Evolutionary conservation across 306 rosid genomes (phyloP), one percentile per base, ranked within the genome.

Genomic region (Cucumis cinereus): DNA sequence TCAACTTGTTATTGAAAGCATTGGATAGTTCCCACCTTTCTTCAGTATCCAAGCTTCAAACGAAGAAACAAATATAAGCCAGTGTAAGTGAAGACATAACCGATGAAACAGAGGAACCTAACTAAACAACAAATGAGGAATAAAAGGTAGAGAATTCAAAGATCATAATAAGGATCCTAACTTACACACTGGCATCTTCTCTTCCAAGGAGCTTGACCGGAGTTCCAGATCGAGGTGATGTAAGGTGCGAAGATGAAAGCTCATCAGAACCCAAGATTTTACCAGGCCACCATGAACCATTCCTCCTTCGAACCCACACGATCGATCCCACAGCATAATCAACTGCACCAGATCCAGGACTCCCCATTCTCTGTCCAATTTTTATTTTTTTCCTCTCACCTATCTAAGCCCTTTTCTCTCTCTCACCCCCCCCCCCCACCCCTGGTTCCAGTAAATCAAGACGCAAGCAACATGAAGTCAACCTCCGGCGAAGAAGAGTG

Each of bases 251-350:
- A 26, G 85, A 59, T 38, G 88, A 81, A 52, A 85, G 88, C 78
- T 87, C 90, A 19, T 87, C 90, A 13, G 87, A 83, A 14, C 90
- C 88, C 68, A 87, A 78, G 30, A 87, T 87, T 83, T 87, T 85
- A 80, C 88, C 90, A 22, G 90, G 90, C 90, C 90, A 87, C 90
- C 90, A 85, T 10, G 90, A 87, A 15, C 90, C 90, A 62, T 87
- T 87, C 81, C 90, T 81, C 82, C 90, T 78, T 82, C 88, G 80
- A 16, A 87, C 90, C 90, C 90, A 87, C 57, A 87, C 90, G 82
- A 87, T 87, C 79, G 90, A 85, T 75, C 90, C 88, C 38, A 85
- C 85, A 30, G 78, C 84, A 78, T 84, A 87, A 59, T 85, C 88
- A 50, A 72, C 82, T 76, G 82, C 28, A 69, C 84, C 84, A 17